Base-by-base conservation (phyloP, 306 rosid genomes). In the cucumber (Cucumis sativus) region DNA sequence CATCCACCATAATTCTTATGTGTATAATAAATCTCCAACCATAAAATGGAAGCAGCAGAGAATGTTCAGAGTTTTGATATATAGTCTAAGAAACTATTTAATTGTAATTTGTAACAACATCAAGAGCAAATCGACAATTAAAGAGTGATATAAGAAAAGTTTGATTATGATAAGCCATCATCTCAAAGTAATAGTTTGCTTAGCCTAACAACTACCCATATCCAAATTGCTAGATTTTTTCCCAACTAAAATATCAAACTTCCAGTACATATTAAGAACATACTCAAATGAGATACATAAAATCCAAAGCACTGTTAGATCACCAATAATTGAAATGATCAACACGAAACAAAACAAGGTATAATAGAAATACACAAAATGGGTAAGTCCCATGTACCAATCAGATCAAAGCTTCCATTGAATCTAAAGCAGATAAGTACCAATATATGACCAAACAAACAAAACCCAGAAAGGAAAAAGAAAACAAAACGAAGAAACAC, bases 391-490 rank as follows among this genome's bases (percentile, higher is more conserved):
- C 68, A 68, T 40, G 79, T 30, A 52, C 63, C 78, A 63, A 66
- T 74, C 78, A 81, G 85, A 89, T 86, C 75, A 91, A 91, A 81
- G 68, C 63, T 49, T 81, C 60, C 2, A 79, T 43, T 62, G 69
- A 49, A 80, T 80, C 85, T 37, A n/a, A 71, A 54, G 23, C 59
- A 60, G 28, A 55, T 20, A 35, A 59, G 83, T 58, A 81, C 30
- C 30, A 20, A 10, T 21, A 43, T 7, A 69, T 14, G 39, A 45
- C 43, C 75, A 75, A 77, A 56, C 60, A 75, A 79, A 62, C 74
- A 76, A 56, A 81, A 80, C 70, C 89, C 83, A 85, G 78, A 80
- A 81, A 58, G 62, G 75, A 69, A 67, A 77, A 79, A 61, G 5
- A 37, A 82, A 40, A 54, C 59, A 54, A 54, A 54, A 54, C 10